phyloP scores from a whole-genome alignment of 768 basidiomycete species.

The Boletellus ananas region DNA sequence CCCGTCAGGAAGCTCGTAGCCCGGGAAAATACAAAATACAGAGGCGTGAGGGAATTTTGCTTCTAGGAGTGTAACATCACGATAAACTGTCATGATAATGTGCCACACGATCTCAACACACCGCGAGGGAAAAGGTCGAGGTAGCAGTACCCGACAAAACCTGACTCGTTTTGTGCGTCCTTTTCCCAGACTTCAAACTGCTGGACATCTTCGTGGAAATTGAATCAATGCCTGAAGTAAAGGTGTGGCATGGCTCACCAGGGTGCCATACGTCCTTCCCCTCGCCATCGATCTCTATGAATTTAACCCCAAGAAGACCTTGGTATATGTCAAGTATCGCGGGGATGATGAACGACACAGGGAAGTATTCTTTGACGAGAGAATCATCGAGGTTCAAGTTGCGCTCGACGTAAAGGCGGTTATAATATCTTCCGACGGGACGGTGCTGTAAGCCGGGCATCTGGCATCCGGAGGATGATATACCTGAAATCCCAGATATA shows the following conservation, averaged over 20 bases:
- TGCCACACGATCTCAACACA: conserved; percentile 25
- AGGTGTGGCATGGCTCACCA: conserved; percentile 38
- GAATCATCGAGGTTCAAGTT: conserved; percentile 69
- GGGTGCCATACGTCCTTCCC: conserved; percentile 74
- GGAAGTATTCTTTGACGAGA: conserved; percentile 86
- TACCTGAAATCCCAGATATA: conserved; percentile 85
- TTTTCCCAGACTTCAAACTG: conserved; percentile 84
- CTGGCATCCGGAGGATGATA: background rate
- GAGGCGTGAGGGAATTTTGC: conserved; percentile 85
- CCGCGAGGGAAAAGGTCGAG: conserved; percentile 85
- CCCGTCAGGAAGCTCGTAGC: conserved; percentile 55
- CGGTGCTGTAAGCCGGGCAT: background rate
- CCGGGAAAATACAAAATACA: conserved; percentile 72
- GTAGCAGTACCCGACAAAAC: conserved; percentile 81
- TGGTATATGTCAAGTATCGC: conserved; percentile 83
- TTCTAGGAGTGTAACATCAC: conserved; percentile 35
- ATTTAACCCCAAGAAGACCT: conserved; percentile 71
- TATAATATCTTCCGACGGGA: conserved; percentile 25
- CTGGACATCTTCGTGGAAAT: conserved; percentile 57
- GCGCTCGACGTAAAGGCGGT: conserved; percentile 52
- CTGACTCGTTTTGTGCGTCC: conserved; percentile 62
- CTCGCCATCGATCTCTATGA: conserved; percentile 51
- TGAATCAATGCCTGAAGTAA: background rate
- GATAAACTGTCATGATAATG: background rate
- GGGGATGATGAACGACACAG: conserved; percentile 77